Base-by-base conservation (phyloP, 768 basidiomycete genomes). In the Vararia minispora region DNA sequence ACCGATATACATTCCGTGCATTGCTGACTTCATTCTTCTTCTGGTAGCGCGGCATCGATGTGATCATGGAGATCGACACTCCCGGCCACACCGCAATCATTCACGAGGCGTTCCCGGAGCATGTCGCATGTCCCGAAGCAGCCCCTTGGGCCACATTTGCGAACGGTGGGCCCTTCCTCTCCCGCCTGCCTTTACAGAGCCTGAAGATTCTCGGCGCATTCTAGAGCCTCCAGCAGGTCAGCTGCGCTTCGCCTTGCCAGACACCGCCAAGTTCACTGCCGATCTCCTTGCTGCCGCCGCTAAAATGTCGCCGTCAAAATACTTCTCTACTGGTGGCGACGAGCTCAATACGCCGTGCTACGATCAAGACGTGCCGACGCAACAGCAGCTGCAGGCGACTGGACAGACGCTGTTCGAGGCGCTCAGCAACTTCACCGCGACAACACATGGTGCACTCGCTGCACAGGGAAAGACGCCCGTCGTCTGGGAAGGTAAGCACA, bases 21-120 rank as follows among this genome's bases (percentile, higher is more conserved):
- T n/a, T n/a, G n/a, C n/a, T n/a, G n/a, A n/a, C n/a, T n/a, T n/a
- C n/a, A n/a, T n/a, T n/a, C n/a, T n/a, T n/a, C n/a, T n/a, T n/a
- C n/a, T n/a, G n/a, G n/a, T n/a, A n/a, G n/a, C n/a, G n/a, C n/a
- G n/a, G n/a, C n/a, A n/a, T n/a, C n/a, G n/a, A n/a, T n/a, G n/a
- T n/a, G n/a, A n/a, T n/a, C n/a, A n/a, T n/a, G 73, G 87, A 89
- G 62, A 72, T 90, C 37, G 89, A 89, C 53, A 82, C 72, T 2
- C 88, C 88, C 1, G 88, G 87, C 0, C 89, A 90, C 56, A 85
- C 85, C 2, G 65, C 79, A 1, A 58, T 66, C 22, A 79, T 91
- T 27, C 67, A 66, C 3, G 47, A 60, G 6, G 66, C 80, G 0
- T 71, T 84, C 51, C 87, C 88, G 0, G 80, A 88, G 22, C 71